Percentiles rank a stretch among this genome's conserved stretches.
Evolutionary conservation across 352 stramenopile genomes (phyloP).

Genomic region (Globisporangium sylvaticum): DNA sequence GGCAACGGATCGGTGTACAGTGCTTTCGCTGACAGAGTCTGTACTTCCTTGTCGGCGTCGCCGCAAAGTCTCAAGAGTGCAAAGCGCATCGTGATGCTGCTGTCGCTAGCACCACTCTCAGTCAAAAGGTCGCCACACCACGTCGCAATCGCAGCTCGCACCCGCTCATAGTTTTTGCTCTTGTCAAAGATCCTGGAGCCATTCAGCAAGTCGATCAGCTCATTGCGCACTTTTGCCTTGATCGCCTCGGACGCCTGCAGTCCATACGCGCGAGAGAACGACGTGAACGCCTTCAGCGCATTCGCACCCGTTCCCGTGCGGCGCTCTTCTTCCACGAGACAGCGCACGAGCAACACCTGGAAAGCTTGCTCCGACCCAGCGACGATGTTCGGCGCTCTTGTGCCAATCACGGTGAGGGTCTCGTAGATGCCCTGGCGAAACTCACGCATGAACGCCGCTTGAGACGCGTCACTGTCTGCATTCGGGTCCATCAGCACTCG

Average conservation of each 20-base stretch:
- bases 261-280: constrained; percentile 42
- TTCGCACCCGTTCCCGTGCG: constrained; percentile 46
- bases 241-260: constrained; percentile 22
- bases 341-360: constrained; percentile 67
- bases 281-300: constrained; percentile 60
- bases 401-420: constrained; percentile 39
- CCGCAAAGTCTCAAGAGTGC: constrained; percentile 43
- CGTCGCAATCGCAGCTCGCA: constrained; percentile 49
- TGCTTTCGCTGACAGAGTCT: constrained; percentile 29
- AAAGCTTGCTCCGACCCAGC: constrained; percentile 59
- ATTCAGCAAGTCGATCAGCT: constrained; percentile 52
- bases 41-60: constrained; percentile 41
- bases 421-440: constrained; percentile 70
- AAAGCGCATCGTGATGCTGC: constrained; percentile 51
- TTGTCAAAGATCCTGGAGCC: constrained; percentile 58
- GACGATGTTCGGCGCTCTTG: constrained; percentile 35
- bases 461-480: constrained; percentile 40
- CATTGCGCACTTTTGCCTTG: constrained; percentile 34
- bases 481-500: constrained; percentile 61
- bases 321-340: constrained; percentile 48
- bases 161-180: constrained; percentile 55
- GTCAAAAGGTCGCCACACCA: constrained; percentile 52
- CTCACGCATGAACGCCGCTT: constrained; percentile 38
- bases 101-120: constrained; percentile 13
- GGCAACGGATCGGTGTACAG: constrained; percentile 47